A percentile compares a stretch with the other conserved stretches of the same genome.
Conservation (phyloP, 2,329 filamentous ascomycete species). For the Colletotrichum sp. region DNA sequence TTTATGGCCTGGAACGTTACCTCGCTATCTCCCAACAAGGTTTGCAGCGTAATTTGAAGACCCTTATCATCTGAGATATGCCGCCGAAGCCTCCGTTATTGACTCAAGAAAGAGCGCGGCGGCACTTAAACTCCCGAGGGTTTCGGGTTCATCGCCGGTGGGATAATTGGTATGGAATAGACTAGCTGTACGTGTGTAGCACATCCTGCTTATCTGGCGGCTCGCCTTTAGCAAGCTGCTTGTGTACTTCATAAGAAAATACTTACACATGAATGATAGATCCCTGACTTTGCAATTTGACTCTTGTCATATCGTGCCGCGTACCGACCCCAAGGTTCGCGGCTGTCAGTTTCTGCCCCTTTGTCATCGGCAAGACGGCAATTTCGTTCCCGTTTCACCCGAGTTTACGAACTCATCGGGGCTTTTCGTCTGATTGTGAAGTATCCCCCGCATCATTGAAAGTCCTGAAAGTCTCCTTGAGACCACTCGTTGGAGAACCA, state of each 20-base stretch:
- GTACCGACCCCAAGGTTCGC: background rate
- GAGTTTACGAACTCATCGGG: background rate
- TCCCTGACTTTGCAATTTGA: background rate
- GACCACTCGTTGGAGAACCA: slow-evolving; percentile 21
- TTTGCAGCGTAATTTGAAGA: background rate
- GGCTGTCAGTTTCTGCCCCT: background rate
- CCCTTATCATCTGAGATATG: background rate
- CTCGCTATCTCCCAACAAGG: background rate
- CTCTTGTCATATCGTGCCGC: background rate
- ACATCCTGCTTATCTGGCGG: background rate
- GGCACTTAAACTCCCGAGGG: background rate
- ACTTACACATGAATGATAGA: background rate
- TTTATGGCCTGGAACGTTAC: background rate
- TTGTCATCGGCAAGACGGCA: background rate
- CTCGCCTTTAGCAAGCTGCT: background rate
- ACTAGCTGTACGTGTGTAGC: background rate
- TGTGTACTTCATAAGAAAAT: background rate
- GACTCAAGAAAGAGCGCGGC: background rate
- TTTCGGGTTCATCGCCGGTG: background rate
- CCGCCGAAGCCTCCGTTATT: background rate
- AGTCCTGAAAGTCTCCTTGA: slow-evolving; percentile 15
- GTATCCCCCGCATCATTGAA: background rate
- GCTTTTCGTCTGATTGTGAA: background rate
- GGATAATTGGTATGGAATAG: background rate
- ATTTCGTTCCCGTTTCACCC: background rate